Percentiles rank a stretch among this genome's conserved stretches.
phyloP scores from a whole-genome alignment of 2,329 filamentous ascomycete species.

The Aspergillus bombycis region DNA sequence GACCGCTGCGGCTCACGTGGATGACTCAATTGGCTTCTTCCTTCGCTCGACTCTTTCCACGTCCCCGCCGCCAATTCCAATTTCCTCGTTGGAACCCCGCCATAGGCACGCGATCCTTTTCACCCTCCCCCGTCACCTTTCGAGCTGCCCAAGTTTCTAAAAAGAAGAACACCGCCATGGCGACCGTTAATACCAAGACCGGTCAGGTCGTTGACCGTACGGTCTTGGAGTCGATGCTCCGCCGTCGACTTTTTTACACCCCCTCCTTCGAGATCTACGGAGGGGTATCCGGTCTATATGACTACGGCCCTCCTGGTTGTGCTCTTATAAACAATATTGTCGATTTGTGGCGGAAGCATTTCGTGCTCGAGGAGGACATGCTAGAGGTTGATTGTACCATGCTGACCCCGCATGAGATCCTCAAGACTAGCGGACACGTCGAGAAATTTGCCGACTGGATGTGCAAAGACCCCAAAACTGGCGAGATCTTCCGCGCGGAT shows the following conservation, averaged over 20 bases:
- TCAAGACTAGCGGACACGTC: conserved; percentile 95
- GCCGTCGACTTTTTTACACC: conserved; percentile 90
- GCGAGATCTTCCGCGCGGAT: conserved; percentile 93
- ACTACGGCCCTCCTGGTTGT: conserved; percentile 89
- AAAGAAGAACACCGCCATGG: conserved; percentile 51
- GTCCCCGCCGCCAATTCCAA: conserved; percentile 34
- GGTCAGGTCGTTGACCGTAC: conserved; percentile 86
- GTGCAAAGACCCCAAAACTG: conserved; percentile 98
- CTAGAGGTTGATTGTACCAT: conserved; percentile 93
- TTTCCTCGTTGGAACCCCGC: conserved; percentile 29
- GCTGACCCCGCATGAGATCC: conserved; percentile 87
- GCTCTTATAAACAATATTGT: conserved; percentile 85
- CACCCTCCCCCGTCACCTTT: conserved; percentile 39
- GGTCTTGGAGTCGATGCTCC: conserved; percentile 80
- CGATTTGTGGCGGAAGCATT: conserved; percentile 90
- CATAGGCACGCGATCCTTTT: conserved; percentile 41
- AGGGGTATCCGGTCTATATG: conserved; percentile 84
- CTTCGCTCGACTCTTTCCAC: conserved; percentile 35
- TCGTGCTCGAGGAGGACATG: conserved; percentile 92
- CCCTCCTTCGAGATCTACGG: conserved; percentile 96
- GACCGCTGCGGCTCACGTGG: conserved; percentile 26
- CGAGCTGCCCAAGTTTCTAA: conserved; percentile 34
- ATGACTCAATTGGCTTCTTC: conserved; percentile 44
- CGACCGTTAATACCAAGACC: conserved; percentile 75
- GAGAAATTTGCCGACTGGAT: conserved; percentile 99